These are phyloP conservation scores for Magnaporthiopsis incrustans DNA, from an alignment of 2,329 filamentous ascomycete species.

Conservation along the genomic window DNA sequence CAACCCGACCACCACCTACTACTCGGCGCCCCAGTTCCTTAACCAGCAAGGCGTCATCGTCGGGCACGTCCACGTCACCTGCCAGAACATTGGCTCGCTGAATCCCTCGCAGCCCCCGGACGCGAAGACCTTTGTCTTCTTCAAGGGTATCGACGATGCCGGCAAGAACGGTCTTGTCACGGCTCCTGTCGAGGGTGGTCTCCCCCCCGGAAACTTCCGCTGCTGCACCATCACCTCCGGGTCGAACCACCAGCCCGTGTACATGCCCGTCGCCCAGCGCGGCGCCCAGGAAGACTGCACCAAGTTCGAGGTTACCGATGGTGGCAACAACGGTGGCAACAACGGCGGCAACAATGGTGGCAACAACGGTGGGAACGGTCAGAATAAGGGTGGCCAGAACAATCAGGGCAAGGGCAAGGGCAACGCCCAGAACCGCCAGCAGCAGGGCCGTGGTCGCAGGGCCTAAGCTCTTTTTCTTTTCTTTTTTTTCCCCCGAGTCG, in stretches of 20 bases:
- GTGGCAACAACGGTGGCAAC: too few species aligned
- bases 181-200: conserved; percentile 35
- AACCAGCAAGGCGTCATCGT: conserved; percentile 28
- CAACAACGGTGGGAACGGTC: too few species aligned
- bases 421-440: not conserved
- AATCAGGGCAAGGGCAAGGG: too few species aligned
- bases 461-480: not conserved
- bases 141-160: conserved; percentile 49
- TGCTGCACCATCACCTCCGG: conserved; percentile 43
- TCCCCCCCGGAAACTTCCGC: conserved; percentile 39
- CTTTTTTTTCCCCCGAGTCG: not conserved
- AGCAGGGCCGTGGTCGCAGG: not conserved
- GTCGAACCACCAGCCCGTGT: conserved; percentile 46
- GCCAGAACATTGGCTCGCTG: conserved; percentile 32
- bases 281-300: conserved; percentile 46
- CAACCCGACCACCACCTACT: conserved; percentile 46
- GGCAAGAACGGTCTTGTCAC: conserved; percentile 37
- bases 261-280: conserved; percentile 49
- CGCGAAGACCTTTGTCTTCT: conserved; percentile 39
- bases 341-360: not conserved
- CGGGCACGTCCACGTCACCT: conserved; percentile 42
- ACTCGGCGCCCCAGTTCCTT: conserved; percentile 44
- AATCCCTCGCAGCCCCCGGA: conserved; percentile 28
- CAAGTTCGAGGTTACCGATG: conserved; percentile 32
- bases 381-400: too few species aligned